Percentiles rank a stretch among this genome's conserved stretches.
These are phyloP conservation scores for Coemansia biformis DNA, from an alignment of 192 early-diverging fungal genomes.

Conservation along the genomic window DNA sequence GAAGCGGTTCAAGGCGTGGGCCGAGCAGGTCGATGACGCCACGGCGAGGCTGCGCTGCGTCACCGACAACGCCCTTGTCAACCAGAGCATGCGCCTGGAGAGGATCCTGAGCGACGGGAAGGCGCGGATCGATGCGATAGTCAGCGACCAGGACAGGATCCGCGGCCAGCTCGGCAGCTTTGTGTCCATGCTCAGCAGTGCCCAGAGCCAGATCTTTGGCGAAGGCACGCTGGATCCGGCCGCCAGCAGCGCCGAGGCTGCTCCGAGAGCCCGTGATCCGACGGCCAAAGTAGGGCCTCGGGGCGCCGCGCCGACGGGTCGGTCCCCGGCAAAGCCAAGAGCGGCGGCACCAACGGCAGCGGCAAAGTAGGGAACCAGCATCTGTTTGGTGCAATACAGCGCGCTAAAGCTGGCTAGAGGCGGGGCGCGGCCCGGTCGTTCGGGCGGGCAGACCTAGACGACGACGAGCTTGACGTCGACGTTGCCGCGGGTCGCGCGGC, in stretches of 20 bases:
- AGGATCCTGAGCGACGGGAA: constrained; percentile 27
- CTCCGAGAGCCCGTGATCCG: background rate
- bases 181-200: constrained; percentile 36
- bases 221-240: background rate
- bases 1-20: constrained; percentile 44
- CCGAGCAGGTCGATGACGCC: constrained; percentile 15
- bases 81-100: constrained; percentile 39
- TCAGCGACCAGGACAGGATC: constrained; percentile 25
- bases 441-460: constrained; percentile 22
- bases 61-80: constrained; percentile 45
- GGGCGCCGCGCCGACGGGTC: background rate
- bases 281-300: too few species aligned
- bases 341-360: background rate
- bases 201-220: constrained; percentile 38
- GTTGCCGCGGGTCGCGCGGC: constrained; percentile 51
- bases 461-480: constrained; percentile 53
- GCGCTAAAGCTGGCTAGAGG: too few species aligned
- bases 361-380: too few species aligned
- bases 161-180: constrained; percentile 32
- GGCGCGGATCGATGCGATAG: constrained; percentile 22
- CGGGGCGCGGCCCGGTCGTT: too few species aligned
- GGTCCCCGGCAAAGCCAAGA: background rate
- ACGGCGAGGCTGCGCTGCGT: constrained; percentile 18
- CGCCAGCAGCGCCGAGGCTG: too few species aligned
- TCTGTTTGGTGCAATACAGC: background rate